Conservation (phyloP, 2,329 filamentous ascomycete species). For the Berkeleyomyces basicola region DNA sequence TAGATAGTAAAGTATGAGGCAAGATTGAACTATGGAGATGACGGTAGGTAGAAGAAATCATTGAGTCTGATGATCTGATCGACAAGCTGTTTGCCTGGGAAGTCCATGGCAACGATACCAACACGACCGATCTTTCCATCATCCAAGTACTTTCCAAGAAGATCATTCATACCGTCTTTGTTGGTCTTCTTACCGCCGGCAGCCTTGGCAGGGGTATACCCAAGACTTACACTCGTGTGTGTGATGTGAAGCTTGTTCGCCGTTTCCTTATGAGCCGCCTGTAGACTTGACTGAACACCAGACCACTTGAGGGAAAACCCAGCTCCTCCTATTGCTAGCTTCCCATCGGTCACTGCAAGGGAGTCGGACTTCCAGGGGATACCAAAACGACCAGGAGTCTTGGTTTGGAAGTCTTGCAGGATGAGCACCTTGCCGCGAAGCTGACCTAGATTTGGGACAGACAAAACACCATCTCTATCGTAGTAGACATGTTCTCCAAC, state of each 20-base stretch:
- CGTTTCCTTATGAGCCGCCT: not conserved
- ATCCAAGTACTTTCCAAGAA: constrained; percentile 28
- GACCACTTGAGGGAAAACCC: constrained; percentile 26
- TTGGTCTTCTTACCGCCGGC: constrained; percentile 26
- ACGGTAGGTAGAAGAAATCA: no score
- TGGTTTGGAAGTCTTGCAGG: constrained; percentile 25
- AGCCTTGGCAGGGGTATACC: constrained; percentile 23
- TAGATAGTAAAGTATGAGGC: no score
- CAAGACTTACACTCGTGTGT: not conserved
- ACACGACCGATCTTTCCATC: constrained; percentile 17
- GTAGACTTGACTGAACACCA: constrained; percentile 23
- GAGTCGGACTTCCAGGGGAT: constrained; percentile 27
- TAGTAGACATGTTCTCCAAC: not conserved
- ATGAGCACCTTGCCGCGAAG: constrained; percentile 30
- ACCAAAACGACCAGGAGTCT: constrained; percentile 23
- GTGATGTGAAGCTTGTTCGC: not conserved
- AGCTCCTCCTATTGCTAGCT: no score
- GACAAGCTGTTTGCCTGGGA: constrained; percentile 25
- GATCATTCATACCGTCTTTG: constrained; percentile 30
- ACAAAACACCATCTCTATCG: constrained; percentile 20
- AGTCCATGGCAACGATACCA: constrained; percentile 21
- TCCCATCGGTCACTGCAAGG: constrained; percentile 19
- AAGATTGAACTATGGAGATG: no score
- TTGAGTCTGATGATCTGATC: constrained; percentile 14
- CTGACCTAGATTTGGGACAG: constrained; percentile 26